phyloP scores from a whole-genome alignment of 139 green algal species.

The Chlamydomonas sp. region DNA sequence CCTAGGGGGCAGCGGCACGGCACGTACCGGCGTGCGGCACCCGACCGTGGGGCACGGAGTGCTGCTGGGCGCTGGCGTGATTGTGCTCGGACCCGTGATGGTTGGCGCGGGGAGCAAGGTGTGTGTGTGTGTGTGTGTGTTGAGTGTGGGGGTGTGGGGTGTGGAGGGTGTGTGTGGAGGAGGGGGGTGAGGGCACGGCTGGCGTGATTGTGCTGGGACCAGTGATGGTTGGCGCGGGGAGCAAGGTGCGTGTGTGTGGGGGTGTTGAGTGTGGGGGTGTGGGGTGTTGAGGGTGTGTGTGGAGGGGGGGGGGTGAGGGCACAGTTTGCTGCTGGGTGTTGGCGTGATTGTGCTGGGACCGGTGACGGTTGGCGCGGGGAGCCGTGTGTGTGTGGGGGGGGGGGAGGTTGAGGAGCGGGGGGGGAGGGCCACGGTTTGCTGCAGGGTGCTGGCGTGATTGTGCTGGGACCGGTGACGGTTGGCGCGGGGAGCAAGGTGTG shows the following conservation, averaged over 20 bases:
- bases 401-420: too few relatives aligned
- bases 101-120: conserved; percentile 73
- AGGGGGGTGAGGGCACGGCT: too few relatives aligned
- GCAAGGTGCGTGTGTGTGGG: too few relatives aligned
- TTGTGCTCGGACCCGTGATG: conserved; percentile 68
- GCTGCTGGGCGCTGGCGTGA: conserved; percentile 79
- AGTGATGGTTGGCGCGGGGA: conserved; percentile 62
- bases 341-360: conserved; percentile 77
- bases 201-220: conserved; percentile 77
- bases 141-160: too few relatives aligned
- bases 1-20: conserved; percentile 73
- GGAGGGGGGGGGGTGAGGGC: too few relatives aligned
- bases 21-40: conserved; percentile 47
- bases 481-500: conserved; percentile 73
- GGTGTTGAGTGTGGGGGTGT: too few relatives aligned
- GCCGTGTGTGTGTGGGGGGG: too few relatives aligned
- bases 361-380: conserved; percentile 62
- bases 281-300: too few relatives aligned
- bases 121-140: too few relatives aligned
- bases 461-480: conserved; percentile 71
- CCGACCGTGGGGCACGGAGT: conserved; percentile 75
- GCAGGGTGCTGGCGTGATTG: conserved; percentile 73
- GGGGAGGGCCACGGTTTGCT: conserved; percentile 80
- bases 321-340: conserved; percentile 81
- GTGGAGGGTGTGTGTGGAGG: too few relatives aligned